Percentiles rank a stretch among this genome's conserved stretches.
Conservation (phyloP, 176 grass and related monocot genomes). For the Tillandsia leiboldiana region DNA sequence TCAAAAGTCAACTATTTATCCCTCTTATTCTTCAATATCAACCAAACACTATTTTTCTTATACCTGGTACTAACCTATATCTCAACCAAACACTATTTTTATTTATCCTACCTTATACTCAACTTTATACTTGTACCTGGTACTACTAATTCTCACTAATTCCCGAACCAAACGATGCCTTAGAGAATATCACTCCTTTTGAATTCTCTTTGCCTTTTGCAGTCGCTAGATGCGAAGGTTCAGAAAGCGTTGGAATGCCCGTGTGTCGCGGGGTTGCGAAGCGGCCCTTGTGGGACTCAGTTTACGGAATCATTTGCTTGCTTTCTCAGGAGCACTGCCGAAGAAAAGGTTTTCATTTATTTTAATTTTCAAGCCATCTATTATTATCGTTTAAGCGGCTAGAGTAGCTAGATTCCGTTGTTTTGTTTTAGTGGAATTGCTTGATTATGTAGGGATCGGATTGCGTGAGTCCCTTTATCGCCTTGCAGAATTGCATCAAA, state of each 20-base stretch:
- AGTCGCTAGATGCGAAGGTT: slow-evolving; percentile 79
- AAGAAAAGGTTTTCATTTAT: slow-evolving; percentile 55
- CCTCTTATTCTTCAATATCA: too few species aligned
- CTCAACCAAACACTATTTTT: too few species aligned
- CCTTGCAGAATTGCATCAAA: slow-evolving; percentile 89
- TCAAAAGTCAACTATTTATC: too few species aligned
- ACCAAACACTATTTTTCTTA: too few species aligned
- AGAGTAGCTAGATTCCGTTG: background rate
- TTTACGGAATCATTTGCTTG: slow-evolving; percentile 83
- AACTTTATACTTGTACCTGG: too few species aligned
- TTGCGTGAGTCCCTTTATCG: slow-evolving; percentile 69
- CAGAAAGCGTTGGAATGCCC: slow-evolving; percentile 84
- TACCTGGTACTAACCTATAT: too few species aligned
- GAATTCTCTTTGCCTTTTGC: slow-evolving; percentile 24
- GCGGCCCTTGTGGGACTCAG: slow-evolving; percentile 72
- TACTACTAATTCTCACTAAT: too few species aligned
- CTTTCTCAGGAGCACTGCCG: slow-evolving; percentile 69
- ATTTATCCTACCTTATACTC: too few species aligned
- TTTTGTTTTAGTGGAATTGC: background rate
- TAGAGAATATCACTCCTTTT: background rate
- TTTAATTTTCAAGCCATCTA: background rate
- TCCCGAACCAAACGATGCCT: too few species aligned
- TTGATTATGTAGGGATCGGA: slow-evolving; percentile 68
- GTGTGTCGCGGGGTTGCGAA: slow-evolving; percentile 78
- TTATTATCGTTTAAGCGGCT: background rate